A percentile compares a stretch with the other conserved stretches of the same genome.
Conservation (phyloP, 345 rosid species). For the Citrus glauca region DNA sequence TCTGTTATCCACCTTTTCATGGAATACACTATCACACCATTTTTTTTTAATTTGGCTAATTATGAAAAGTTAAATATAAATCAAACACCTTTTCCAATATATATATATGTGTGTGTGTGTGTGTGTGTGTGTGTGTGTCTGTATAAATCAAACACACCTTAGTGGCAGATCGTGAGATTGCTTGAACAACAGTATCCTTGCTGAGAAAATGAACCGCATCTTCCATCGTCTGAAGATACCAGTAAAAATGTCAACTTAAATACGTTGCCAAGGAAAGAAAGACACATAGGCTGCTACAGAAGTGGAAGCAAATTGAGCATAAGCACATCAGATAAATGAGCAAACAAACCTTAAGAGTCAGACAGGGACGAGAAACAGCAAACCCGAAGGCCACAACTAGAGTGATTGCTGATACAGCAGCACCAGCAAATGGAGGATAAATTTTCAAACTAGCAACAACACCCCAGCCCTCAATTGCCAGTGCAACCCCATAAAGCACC, state of each 20-base stretch:
- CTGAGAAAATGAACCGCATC: slow-evolving; percentile 96
- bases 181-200: slow-evolving; percentile 95
- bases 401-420: slow-evolving; percentile 96
- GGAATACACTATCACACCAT: background rate
- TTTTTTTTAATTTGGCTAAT: background rate
- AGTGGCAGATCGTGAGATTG: slow-evolving; percentile 94
- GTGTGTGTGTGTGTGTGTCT: no score
- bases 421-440: slow-evolving; percentile 99
- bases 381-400: slow-evolving; percentile 98
- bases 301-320: background rate
- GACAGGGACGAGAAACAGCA: slow-evolving; percentile 98
- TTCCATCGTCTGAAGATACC: slow-evolving; percentile 84
- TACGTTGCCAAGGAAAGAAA: background rate
- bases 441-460: slow-evolving; percentile 97
- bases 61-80: background rate
- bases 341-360: slow-evolving; percentile 80
- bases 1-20: background rate
- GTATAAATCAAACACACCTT: slow-evolving; percentile 54
- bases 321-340: background rate
- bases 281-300: background rate
- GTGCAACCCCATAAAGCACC: slow-evolving; percentile 92
- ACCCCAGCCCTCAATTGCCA: slow-evolving; percentile 99
- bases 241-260: slow-evolving; percentile 22
- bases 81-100: slow-evolving; percentile 5
- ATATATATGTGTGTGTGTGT: no score